Evolutionary conservation across 306 rosid species (phyloP).

Genomic region (Trifolium subterraneum): DNA sequence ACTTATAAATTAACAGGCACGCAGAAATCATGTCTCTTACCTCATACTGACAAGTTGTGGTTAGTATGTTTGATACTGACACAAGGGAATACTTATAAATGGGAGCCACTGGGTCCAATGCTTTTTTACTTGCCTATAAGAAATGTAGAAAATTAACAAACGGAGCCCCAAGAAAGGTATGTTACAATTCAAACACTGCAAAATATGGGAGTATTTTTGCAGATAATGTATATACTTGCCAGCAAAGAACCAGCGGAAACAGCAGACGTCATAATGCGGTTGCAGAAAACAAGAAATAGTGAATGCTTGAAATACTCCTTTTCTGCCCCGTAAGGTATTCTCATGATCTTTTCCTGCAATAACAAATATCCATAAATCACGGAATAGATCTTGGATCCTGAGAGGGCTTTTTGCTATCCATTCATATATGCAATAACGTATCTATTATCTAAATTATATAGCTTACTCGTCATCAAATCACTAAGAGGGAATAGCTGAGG

Average conservation of each 20-base stretch:
- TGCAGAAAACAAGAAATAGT: conserved; percentile 91
- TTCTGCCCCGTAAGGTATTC: conserved; percentile 81
- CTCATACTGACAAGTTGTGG: conserved; percentile 98
- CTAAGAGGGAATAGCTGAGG: background rate
- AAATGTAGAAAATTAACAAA: conserved; percentile 30
- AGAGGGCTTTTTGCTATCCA: conserved; percentile 29
- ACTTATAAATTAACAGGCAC: conserved; percentile 8
- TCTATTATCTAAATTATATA: conserved; percentile 4
- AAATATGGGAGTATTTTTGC: conserved; percentile 17
- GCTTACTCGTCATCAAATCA: conserved; percentile 27
- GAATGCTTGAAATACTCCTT: conserved; percentile 79
- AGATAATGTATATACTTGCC: conserved; percentile 50
- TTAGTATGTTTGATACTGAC: conserved; percentile 81
- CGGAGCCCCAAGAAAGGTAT: conserved; percentile 1
- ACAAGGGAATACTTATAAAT: conserved; percentile 81
- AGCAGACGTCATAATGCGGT: conserved; percentile 90
- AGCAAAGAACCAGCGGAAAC: conserved; percentile 84
- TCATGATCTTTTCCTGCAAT: conserved; percentile 96
- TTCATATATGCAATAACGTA: background rate
- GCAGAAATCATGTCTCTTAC: conserved; percentile 47
- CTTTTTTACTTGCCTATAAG: conserved; percentile 77
- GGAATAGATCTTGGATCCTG: conserved; percentile 22
- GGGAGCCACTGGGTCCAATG: conserved; percentile 86
- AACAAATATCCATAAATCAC: conserved; percentile 29
- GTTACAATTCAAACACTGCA: conserved; percentile 20